Percentiles rank a stretch among this genome's conserved stretches.
Conservation (phyloP, 371 early-diverging fungal genomes). For the Actinomortierella ambigua region DNA sequence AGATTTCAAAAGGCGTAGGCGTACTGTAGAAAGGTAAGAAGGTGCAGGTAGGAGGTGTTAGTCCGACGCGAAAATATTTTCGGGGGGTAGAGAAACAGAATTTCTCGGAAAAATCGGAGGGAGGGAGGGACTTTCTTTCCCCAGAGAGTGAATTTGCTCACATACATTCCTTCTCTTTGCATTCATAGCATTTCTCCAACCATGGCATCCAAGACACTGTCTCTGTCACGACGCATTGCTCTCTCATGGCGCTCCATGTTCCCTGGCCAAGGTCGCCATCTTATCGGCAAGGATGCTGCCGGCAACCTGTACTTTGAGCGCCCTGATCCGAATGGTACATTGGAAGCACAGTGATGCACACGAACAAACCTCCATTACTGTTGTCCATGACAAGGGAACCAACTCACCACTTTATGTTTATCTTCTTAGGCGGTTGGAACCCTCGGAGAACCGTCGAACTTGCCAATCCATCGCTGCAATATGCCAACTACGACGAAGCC, state of each 20-base stretch:
- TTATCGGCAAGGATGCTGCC: constrained; percentile 64
- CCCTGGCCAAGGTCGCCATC: constrained; percentile 61
- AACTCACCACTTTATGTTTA: not conserved
- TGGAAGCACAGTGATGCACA: not conserved
- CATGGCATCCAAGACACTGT: not conserved
- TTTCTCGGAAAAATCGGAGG: too few species aligned
- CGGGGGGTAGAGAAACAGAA: too few species aligned
- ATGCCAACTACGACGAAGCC: constrained; percentile 54
- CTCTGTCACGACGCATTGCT: constrained; percentile 25
- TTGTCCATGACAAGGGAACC: not conserved
- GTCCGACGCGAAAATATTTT: too few species aligned
- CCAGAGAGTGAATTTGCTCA: too few species aligned
- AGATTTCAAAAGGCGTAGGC: too few species aligned
- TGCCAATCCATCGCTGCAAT: constrained; percentile 28
- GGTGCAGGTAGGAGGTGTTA: too few species aligned
- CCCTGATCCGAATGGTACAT: constrained; percentile 60
- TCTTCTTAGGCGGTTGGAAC: constrained; percentile 27
- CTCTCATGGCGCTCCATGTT: constrained; percentile 44
- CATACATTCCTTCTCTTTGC: too few species aligned
- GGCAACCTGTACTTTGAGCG: constrained; percentile 80
- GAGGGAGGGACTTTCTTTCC: too few species aligned
- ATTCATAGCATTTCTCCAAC: too few species aligned
- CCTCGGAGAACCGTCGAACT: constrained; percentile 40
- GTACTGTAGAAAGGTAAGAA: too few species aligned
- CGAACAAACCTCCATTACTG: not conserved